These are phyloP conservation scores for Cucurbita ficifolia DNA, from an alignment of 306 rosid genomes.

Conservation along the genomic window DNA sequence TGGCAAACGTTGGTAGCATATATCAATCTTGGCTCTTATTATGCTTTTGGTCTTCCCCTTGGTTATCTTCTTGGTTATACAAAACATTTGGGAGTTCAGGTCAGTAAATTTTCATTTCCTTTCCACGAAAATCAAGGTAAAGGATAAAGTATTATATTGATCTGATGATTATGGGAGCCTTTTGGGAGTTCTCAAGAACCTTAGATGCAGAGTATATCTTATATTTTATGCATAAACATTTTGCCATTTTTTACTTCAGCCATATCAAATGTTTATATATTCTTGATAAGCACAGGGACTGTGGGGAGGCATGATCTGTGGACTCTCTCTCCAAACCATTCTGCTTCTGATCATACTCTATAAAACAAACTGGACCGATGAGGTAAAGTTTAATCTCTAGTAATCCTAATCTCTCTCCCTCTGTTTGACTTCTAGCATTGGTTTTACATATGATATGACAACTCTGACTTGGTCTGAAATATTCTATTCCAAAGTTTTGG, in stretches of 20 bases:
- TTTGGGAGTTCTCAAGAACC: neutral
- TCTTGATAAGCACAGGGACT: constrained; percentile 24
- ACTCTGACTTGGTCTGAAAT: neutral
- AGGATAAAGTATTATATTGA: neutral
- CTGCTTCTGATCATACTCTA: constrained; percentile 28
- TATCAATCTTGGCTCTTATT: constrained; percentile 64
- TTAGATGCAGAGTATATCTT: neutral
- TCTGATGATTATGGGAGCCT: neutral
- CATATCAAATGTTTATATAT: neutral
- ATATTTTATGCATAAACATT: neutral
- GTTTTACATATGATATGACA: neutral
- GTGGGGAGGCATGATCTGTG: constrained; percentile 53
- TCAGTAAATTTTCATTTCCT: constrained; percentile 7
- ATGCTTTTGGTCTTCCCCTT: constrained; percentile 46
- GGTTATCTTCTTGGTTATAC: constrained; percentile 47
- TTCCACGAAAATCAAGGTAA: neutral
- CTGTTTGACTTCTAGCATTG: neutral
- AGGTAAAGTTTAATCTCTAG: constrained; percentile 15
- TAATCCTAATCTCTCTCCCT: neutral
- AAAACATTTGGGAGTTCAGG: constrained; percentile 52
- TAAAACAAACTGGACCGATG: constrained; percentile 43
- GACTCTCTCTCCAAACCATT: constrained; percentile 36
- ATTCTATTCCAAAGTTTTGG: neutral
- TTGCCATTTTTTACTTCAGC: neutral
- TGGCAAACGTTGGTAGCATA: constrained; percentile 86